Evolutionary conservation across 192 early-diverging fungal genomes (phyloP).

Genomic region (Coemansia furcata): DNA sequence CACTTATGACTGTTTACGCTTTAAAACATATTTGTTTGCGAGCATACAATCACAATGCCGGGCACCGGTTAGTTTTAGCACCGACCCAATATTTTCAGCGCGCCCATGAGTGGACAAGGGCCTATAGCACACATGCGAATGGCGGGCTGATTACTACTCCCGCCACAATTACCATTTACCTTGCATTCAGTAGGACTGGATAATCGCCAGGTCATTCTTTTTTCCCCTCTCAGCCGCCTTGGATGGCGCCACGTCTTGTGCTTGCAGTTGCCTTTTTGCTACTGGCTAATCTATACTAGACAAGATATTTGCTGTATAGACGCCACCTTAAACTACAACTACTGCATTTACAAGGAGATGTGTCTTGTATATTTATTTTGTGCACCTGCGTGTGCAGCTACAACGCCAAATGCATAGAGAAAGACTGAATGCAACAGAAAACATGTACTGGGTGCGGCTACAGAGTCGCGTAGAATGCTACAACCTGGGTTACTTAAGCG

Average conservation of each 20-base stretch:
- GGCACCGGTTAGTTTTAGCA: neutral
- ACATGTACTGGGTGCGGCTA: neutral
- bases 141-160: neutral
- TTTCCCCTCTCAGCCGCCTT: neutral
- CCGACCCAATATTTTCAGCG: neutral
- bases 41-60: neutral
- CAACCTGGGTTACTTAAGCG: neutral
- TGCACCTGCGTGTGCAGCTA: neutral
- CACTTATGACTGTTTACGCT: neutral
- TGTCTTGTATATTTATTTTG: neutral
- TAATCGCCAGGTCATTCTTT: neutral
- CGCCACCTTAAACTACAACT: neutral
- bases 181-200: slow-evolving; percentile 2
- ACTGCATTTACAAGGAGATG: neutral
- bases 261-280: neutral
- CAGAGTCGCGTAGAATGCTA: neutral
- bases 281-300: slow-evolving; percentile 6
- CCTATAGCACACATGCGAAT: neutral
- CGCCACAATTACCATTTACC: slow-evolving; percentile 9
- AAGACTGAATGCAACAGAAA: neutral
- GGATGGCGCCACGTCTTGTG: slow-evolving; percentile 6
- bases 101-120: neutral
- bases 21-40: neutral
- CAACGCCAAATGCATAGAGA: neutral
- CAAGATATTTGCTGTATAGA: neutral